phyloP scores from a whole-genome alignment of 495 filamentous ascomycete species.

The Podospora pseudocomata region DNA sequence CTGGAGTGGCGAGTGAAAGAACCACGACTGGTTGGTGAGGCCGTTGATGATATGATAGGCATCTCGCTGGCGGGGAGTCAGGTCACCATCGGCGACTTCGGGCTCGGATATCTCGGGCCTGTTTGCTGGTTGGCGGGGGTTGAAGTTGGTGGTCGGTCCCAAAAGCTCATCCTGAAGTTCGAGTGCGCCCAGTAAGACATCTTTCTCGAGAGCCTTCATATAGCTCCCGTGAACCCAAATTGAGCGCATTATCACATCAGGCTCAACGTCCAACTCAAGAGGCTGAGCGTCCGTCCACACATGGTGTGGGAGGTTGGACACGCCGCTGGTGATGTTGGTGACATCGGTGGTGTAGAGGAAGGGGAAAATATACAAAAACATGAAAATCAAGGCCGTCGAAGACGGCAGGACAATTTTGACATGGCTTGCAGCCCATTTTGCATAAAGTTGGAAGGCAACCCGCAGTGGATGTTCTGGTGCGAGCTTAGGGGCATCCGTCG shows the following conservation, averaged over 20 bases:
- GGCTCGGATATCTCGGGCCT: conserved; percentile 11
- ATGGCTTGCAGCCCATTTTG: conserved; percentile 60
- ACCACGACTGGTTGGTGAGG: conserved; percentile 52
- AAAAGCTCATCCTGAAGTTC: conserved; percentile 59
- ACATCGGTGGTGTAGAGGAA: conserved; percentile 63
- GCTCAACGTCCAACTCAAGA: conserved; percentile 38
- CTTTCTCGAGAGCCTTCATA: conserved; percentile 62
- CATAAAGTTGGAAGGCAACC: conserved; percentile 57
- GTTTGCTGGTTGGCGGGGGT: conserved; percentile 37
- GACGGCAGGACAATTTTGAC: conserved; percentile 62
- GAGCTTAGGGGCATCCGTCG: conserved; percentile 60
- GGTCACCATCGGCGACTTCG: conserved; percentile 17
- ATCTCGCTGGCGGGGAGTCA: conserved; percentile 44
- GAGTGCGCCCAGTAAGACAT: conserved; percentile 59
- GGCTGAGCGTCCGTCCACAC: conserved; percentile 71
- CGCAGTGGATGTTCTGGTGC: conserved; percentile 58
- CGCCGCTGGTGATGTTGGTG: conserved; percentile 54
- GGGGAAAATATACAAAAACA: conserved; percentile 63
- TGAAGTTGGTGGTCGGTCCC: conserved; percentile 50
- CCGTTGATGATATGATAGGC: conserved; percentile 50
- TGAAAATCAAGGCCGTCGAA: conserved; percentile 57
- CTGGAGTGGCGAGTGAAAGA: conserved; percentile 69
- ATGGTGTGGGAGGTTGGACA: conserved; percentile 64
- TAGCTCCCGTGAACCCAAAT: conserved; percentile 61
- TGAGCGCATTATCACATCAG: conserved; percentile 56